A percentile compares a stretch with the other conserved stretches of the same genome.
Conservation (phyloP, 108 stramenopile species). For the Hondaea fermentalgiana region DNA sequence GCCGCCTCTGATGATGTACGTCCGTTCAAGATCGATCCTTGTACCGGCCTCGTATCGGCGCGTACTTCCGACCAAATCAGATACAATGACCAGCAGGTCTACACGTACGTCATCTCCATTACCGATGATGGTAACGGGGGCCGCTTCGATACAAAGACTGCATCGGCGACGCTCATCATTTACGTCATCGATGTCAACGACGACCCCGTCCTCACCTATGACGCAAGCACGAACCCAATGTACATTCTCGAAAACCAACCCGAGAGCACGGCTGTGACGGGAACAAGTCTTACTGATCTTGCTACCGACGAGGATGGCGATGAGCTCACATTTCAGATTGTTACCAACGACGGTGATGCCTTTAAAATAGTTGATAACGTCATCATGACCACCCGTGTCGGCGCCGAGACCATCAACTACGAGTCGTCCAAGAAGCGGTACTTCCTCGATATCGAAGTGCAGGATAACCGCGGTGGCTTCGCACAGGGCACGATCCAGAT, state of each 20-base stretch:
- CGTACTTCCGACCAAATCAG: background rate
- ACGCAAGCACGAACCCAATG: background rate
- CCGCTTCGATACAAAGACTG: background rate
- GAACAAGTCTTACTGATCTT: background rate
- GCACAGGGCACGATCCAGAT: background rate
- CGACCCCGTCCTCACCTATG: background rate
- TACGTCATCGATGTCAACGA: conserved; percentile 2
- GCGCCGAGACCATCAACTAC: conserved; percentile 5
- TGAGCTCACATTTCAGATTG: background rate
- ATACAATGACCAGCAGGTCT: background rate
- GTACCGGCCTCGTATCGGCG: background rate
- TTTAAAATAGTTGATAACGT: background rate
- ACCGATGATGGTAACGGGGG: background rate
- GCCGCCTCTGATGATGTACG: background rate
- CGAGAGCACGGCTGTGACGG: background rate
- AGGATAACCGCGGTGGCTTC: background rate
- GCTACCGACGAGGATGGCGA: conserved; percentile 5
- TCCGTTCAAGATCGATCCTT: background rate
- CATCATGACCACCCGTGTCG: background rate
- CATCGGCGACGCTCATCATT: background rate
- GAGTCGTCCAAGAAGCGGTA: conserved; percentile 12
- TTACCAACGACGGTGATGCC: background rate
- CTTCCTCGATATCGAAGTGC: background rate
- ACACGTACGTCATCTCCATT: background rate
- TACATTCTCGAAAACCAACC: background rate